Evolutionary conservation across 192 early-diverging fungal species (phyloP), one percentile per base, ranked within the genome.

Genomic region (Coemansia sp.): DNA sequence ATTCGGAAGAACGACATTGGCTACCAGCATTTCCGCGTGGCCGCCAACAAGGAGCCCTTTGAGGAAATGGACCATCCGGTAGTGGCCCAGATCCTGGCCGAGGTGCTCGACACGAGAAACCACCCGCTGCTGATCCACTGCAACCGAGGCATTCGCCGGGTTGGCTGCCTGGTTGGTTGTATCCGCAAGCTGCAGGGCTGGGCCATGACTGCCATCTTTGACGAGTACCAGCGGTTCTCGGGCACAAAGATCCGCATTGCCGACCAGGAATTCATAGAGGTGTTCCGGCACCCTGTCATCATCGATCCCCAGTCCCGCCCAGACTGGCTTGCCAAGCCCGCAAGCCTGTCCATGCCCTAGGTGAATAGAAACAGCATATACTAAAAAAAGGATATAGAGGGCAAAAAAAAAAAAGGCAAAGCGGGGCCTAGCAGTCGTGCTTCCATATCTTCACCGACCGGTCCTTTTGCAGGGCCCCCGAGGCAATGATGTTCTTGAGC

Each of bases 121-220:
- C 67, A 74, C 33, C 76, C 76, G 60, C 56, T 95, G 0, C 68
- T 98, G 20, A 82, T 96, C 7, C 94, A 98, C 67, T 98, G 94
- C 56, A 87, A 93, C 48, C 87, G 93, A 20, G 95, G 94, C 36
- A 96, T 92, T 55, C 85, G 94, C 53, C 82, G 96, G 10, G 85
- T 94, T 16, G 96, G 92, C 5, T 98, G 94, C 56, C 41, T 98
- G 18, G 83, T 98, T 14, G 94, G 94, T 3, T 94, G 91, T 49
- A 75, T 98, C 12, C 69, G 96, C 18, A 96, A 94, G 63, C 76
- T 94, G 36, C 92, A 96, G 47, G 82, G 82, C 36, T 98, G 96
- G 96, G 91, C 91, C 14, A 84, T 94, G 82, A 91, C 96, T 0
- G 85, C 88, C 5, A 96, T 94, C 12, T 98, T 96, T 80, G 92